Evolutionary conservation across 805 yeast species (phyloP), one percentile per base, ranked within the genome.

Genomic region (Starmerella apicola): DNA sequence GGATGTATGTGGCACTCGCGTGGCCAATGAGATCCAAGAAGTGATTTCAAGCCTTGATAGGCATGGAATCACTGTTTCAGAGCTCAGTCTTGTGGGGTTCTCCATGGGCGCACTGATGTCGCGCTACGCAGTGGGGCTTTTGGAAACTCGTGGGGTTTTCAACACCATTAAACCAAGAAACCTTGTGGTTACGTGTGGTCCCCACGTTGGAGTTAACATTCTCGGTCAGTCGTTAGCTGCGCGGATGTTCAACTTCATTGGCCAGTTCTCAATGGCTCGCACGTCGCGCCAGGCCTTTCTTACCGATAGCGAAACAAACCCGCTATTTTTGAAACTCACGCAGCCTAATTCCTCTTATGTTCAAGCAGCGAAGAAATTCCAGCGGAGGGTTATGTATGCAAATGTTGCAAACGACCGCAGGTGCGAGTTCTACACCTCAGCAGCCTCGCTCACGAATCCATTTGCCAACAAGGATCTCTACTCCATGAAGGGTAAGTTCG

Each of bases 101-200:
- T 82, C 95, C 0, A 62, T 88, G 43, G 96, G 97, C 18, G 97
- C 97, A 0, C 60, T 86, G 26, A 74, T 88, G 24, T 67, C 85
- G 0, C 65, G 96, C 37, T 85, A 82, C 56, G 77, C 84, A 20
- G 67, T 85, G 34, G 96, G 96, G 2, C 66, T 79, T 34, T 63
- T 76, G 47, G 64, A 73, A 47, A 66, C 67, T 26, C 67, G 68
- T 48, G 69, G 68, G 4, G 64, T 65, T 43, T 80, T 77, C 56
- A 66, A 69, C 17, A 51, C 55, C 3, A 65, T 81, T 12, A 65
- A 61, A 28, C 83, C 88, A 3, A 61, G 76, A 25, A 68, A 67
- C 38, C 73, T 74, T 53, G 69, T 76, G 12, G 67, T 78, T 1
- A 72, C 84, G 60, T 68, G 78, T 58, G 58, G 88, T 51, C 74